These are phyloP conservation scores for Linum trigynum DNA, from an alignment of 345 rosid genomes.

Conservation along the genomic window DNA sequence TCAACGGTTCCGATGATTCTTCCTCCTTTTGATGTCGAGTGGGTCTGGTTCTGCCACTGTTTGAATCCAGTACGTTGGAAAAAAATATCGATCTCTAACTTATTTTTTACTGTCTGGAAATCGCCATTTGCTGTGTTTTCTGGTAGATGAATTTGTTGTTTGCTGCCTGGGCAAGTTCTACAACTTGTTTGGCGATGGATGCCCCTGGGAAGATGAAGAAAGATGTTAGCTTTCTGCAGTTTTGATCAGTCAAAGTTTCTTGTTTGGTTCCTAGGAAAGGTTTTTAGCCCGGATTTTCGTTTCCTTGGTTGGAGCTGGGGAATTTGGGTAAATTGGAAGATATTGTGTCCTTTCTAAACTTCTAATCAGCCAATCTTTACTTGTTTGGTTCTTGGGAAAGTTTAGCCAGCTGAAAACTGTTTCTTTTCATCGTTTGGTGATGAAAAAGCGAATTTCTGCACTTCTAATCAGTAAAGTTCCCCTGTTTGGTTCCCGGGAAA, in stretches of 20 bases:
- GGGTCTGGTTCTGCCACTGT: slow-evolving; percentile 95
- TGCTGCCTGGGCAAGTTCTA: no score
- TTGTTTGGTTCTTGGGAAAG: slow-evolving; percentile 25
- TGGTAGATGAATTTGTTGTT: no score
- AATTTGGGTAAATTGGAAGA: neutral
- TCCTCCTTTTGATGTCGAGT: slow-evolving; percentile 87
- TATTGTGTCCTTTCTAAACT: neutral
- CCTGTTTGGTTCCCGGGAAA: neutral
- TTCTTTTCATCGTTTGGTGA: neutral
- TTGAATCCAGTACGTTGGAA: slow-evolving; percentile 53
- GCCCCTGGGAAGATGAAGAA: no score
- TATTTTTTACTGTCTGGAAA: neutral
- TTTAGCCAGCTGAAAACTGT: slow-evolving; percentile 6
- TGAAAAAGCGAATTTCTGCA: no score
- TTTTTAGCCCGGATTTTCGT: neutral
- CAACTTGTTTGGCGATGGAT: no score
- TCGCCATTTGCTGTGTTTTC: neutral
- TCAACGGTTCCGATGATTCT: slow-evolving; percentile 53
- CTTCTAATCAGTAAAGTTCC: no score
- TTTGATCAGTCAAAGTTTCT: neutral
- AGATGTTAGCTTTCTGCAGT: neutral
- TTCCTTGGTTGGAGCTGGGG: neutral
- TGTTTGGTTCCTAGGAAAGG: neutral
- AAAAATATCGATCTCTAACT: slow-evolving; percentile 2
- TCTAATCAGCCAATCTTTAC: neutral